These are phyloP conservation scores for Cordyceps javanica DNA, from an alignment of 2,329 filamentous ascomycete genomes.

Conservation along the genomic window DNA sequence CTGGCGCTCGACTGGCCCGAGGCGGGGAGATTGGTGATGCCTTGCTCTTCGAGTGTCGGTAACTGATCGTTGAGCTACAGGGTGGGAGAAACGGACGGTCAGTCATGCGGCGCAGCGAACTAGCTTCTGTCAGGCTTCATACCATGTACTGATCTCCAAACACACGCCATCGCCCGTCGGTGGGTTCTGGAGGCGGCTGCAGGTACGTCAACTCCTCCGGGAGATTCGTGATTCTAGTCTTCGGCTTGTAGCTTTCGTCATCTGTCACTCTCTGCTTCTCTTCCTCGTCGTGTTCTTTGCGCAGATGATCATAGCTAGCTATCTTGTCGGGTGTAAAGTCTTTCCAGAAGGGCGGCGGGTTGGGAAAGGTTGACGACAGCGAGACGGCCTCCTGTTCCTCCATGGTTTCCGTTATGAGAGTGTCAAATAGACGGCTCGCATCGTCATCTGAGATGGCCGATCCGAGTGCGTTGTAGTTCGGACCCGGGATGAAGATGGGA, in stretches of 20 bases:
- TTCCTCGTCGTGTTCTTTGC: conserved; percentile 31
- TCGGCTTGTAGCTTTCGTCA: conserved; percentile 23
- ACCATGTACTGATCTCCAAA: conserved; percentile 64
- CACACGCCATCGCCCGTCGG: conserved; percentile 62
- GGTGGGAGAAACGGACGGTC: neutral
- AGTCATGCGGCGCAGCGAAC: neutral
- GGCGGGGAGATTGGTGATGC: conserved; percentile 59
- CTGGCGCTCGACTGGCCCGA: conserved; percentile 34
- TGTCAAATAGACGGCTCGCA: neutral
- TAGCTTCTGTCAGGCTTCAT: conserved; percentile 9
- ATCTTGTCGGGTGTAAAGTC: conserved; percentile 76
- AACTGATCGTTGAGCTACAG: conserved; percentile 52
- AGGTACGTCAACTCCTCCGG: conserved; percentile 70
- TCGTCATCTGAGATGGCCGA: neutral
- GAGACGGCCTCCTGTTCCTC: conserved; percentile 45
- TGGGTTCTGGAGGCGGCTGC: conserved; percentile 72
- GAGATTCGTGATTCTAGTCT: conserved; percentile 41
- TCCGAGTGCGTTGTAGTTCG: neutral
- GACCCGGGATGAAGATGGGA: neutral
- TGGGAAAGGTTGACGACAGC: conserved; percentile 66
- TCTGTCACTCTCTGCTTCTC: conserved; percentile 17
- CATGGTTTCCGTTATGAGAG: conserved; percentile 38
- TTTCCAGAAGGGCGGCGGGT: conserved; percentile 85
- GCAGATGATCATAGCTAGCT: conserved; percentile 44
- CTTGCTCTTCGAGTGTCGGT: conserved; percentile 61